Evolutionary conservation across 768 basidiomycete species (phyloP), one percentile per base, ranked within the genome.

Genomic region (Phanerodontia chrysosporium): DNA sequence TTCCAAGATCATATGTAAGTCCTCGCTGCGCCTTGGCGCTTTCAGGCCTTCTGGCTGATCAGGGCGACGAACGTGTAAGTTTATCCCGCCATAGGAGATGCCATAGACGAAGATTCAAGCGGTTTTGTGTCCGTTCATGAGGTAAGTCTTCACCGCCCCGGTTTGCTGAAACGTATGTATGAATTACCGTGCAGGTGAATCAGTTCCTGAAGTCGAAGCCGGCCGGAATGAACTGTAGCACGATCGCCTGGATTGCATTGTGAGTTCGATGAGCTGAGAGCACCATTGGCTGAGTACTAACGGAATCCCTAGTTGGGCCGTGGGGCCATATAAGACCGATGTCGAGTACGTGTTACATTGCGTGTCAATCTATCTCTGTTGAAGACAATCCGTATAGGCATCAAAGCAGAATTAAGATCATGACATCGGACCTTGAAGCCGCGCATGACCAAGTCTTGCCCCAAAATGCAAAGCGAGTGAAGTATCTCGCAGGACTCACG

Each of bases 281-380:
- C 49, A 16, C 30, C 25, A 3, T 24, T 21, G 12, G 12, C 25
- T 49, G n/a, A 14, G 46, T 49, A 13, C 0, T 42, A 57, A 52
- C 22, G 13, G 42, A 29, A 12, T 54, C 22, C 30, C 22, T 45
- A 71, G 70, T 36, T 69, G 69, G 65, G 69, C 70, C 1, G 67
- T 57, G 2, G 70, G 70, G 13, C 69, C 69, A 59, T 67, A 69
- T 55, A 66, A 66, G 51, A 67, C 67, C 51, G 60, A 66, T 18
- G 51, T 70, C n/a, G 58, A 59, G 64, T 71, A 51, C 7, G 64
- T 62, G 2, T 3, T 48, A 4, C 25, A n/a, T 10, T 13, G 28
- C 24, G 6, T 29, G 22, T 49, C 4, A 8, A 35, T 39, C 25
- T 35, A 36, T 32, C 10, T 42, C 29, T n/a, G 45, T 7, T 18